Base-by-base conservation (phyloP, 148 eudicot genomes). In the Fagopyrum esculentum region DNA sequence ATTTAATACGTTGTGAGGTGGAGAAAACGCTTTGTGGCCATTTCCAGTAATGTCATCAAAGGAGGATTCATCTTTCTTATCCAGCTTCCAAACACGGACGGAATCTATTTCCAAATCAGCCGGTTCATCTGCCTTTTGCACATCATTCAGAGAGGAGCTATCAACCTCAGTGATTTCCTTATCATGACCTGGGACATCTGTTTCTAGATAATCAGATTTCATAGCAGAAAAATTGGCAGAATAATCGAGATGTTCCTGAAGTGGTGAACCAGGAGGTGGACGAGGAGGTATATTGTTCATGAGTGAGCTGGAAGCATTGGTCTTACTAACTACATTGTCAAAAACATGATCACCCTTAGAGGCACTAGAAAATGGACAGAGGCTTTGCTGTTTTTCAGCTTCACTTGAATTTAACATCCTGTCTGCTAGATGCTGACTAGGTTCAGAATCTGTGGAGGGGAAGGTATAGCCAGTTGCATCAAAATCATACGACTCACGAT, bases 21-120 rank as follows among this genome's bases (percentile, higher is more conserved):
- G 77, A 6, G 78, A 71, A 69, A 78, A 83, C 45, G 80, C 83
- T 73, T 44, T 46, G 10, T 87, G 71, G 70, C 86, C 74, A 78
- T 81, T 80, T 57, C 73, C 81, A 49, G 80, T 66, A 55, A 86
- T 75, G 69, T 82, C 80, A 44, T 76, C 73, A 49, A 84, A 78
- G 47, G 78, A 80, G 26, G 85, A 83, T 57, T 80, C 81, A 22
- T 84, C 83, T 78, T 80, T 81, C 64, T 79, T 83, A 72, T 71
- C 68, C 70, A 75, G 73, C 56, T 78, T 66, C 48, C 79, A 59
- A 51, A 75, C 43, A 30, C 81, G 89, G 54, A 78, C 73, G 68
- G 76, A 75, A 47, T 84, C 72, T 63, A 88, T 72, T 48, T 89
- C 90, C 70, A 77, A 81, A 79, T 87, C 92, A 74, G 83, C 80